Conservation (phyloP, 495 filamentous ascomycete species). For the Lasiosphaeria hispida region DNA sequence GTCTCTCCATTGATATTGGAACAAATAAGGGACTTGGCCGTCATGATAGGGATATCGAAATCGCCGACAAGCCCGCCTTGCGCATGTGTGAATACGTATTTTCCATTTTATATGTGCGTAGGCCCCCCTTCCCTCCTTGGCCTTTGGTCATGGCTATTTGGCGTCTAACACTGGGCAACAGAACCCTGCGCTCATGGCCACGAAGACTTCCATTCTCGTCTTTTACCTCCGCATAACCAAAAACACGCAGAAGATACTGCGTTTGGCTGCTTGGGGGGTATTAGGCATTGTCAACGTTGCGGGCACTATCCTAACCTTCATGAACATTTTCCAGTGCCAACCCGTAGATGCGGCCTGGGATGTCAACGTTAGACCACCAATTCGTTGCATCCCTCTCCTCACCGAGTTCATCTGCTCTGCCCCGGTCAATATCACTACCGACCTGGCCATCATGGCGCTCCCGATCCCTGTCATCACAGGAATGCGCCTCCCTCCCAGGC, state of each 20-base stretch:
- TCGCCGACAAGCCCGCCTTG: slow-evolving; percentile 45
- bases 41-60: slow-evolving; percentile 64
- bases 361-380: slow-evolving; percentile 36
- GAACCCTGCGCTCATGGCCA: slow-evolving; percentile 85
- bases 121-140: background rate
- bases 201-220: slow-evolving; percentile 87
- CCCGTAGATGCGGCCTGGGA: slow-evolving; percentile 64
- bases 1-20: slow-evolving; percentile 72
- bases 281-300: slow-evolving; percentile 72
- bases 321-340: slow-evolving; percentile 88
- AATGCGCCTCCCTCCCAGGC: slow-evolving; percentile 77
- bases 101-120: slow-evolving; percentile 75
- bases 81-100: slow-evolving; percentile 75
- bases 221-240: slow-evolving; percentile 81
- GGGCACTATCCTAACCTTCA: slow-evolving; percentile 73
- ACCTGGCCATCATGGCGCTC: slow-evolving; percentile 76
- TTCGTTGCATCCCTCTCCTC: slow-evolving; percentile 69
- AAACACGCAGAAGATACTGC: slow-evolving; percentile 65
- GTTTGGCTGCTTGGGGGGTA: slow-evolving; percentile 66
- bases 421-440: slow-evolving; percentile 82
- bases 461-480: slow-evolving; percentile 83
- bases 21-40: slow-evolving; percentile 69
- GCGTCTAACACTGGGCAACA: slow-evolving; percentile 30
- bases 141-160: background rate
- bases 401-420: slow-evolving; percentile 81